A percentile compares a stretch with the other conserved stretches of the same genome.
These are phyloP conservation scores for Pseudogymnoascus sp. DNA, from an alignment of 2,329 filamentous ascomycete species.

Conservation along the genomic window DNA sequence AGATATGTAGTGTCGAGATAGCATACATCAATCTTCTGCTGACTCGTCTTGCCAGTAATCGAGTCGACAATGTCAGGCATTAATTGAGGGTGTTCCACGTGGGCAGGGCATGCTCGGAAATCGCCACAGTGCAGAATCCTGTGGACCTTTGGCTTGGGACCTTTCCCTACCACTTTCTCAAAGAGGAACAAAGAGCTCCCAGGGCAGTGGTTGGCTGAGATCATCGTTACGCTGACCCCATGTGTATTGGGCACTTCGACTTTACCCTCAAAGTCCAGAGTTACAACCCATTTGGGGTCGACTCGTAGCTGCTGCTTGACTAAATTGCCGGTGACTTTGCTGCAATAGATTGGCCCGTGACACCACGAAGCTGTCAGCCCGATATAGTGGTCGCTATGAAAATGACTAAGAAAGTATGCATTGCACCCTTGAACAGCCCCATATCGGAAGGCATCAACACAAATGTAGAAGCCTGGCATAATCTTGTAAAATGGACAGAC, in stretches of 20 bases:
- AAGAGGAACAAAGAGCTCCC: conserved; percentile 92
- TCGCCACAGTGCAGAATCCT: conserved; percentile 92
- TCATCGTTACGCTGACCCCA: conserved; percentile 85
- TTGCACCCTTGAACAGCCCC: conserved; percentile 86
- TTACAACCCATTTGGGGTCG: conserved; percentile 74
- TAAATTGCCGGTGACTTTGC: conserved; percentile 81
- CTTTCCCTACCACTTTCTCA: conserved; percentile 62
- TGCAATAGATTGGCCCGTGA: conserved; percentile 95
- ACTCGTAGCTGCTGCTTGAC: conserved; percentile 81
- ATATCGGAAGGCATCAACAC: conserved; percentile 93
- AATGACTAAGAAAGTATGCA: conserved; percentile 95
- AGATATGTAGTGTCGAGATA: conserved; percentile 97
- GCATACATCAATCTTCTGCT: conserved; percentile 89
- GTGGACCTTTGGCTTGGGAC: conserved; percentile 53
- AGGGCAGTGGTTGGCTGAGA: conserved; percentile 92
- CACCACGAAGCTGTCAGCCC: conserved; percentile 81
- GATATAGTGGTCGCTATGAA: conserved; percentile 96
- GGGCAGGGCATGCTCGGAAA: conserved; percentile 80
- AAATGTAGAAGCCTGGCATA: conserved; percentile 83
- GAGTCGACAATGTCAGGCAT: conserved; percentile 65
- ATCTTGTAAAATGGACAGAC: conserved; percentile 99
- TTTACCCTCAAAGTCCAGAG: conserved; percentile 74
- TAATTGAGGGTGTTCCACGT: conserved; percentile 73
- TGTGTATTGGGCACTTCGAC: conserved; percentile 73
- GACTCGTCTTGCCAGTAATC: conserved; percentile 59